Base-by-base conservation (phyloP, 2,329 filamentous ascomycete genomes). In the Hymenoscyphus infarciens region DNA sequence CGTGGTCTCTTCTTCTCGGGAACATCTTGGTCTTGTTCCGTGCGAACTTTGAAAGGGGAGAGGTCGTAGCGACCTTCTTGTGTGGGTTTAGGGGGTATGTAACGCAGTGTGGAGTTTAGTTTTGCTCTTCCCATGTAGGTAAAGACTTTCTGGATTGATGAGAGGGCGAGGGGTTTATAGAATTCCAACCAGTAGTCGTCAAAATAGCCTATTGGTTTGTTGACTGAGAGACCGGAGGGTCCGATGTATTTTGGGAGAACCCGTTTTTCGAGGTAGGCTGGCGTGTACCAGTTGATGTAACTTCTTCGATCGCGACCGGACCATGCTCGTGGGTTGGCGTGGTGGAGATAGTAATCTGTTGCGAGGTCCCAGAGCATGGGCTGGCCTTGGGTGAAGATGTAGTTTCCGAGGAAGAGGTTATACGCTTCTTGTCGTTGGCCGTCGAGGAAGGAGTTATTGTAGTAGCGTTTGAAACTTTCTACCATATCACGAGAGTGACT, bases 121-220 rank as follows among this genome's bases (percentile, higher is more conserved):
- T 52, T 52, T 52, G 22, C n/a, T 73, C 91, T 92, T 0, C 72
- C 72, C 62, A 70, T 69, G 76, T 90, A 97, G 0, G 92, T 86
- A 73, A 97, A 97, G 74, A 97, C 90, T 74, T 97, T 99, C 15
- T 88, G 84, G 68, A 98, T 92, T 0, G 92, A 95, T 0, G 95
- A 97, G 1, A 98, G 78, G 0, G 90, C 91, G 7, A 91, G 83
- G 0, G 95, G 95, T 15, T 93, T 87, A 74, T 99, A 99, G 75
- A 97, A 98, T 74, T 99, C 95, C 7, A 95, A 81, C 95, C 95
- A 99, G 76, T 97, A 99, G 75, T 98, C 92, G 73, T 98, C 94
- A 64, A 91, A 92, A 64, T 83, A 86, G 3, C 81, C 63, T 11
- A 74, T 60, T 19, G 71, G 66, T 42, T 73, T 74, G n/a, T 60